Conservation (phyloP, 306 rosid genomes). For the Cajanus cajan region DNA sequence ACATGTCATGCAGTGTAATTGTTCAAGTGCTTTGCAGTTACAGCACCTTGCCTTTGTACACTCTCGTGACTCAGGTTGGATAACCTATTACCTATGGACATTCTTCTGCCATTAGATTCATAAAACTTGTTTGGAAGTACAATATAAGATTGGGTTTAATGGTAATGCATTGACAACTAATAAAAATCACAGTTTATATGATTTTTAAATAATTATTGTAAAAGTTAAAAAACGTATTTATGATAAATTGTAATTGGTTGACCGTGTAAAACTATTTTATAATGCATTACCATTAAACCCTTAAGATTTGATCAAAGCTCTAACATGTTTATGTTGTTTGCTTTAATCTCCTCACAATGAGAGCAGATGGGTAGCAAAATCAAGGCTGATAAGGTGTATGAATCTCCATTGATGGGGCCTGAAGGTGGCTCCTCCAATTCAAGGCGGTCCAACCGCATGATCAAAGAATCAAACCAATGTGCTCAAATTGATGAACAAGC, state of each 20-base stretch:
- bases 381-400: slow-evolving; percentile 41
- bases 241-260: no score
- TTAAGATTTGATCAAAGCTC: neutral
- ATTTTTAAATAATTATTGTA: no score
- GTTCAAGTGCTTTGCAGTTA: slow-evolving; percentile 97
- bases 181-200: no score
- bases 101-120: slow-evolving; percentile 9
- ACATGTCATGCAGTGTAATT: slow-evolving; percentile 49
- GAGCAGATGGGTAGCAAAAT: slow-evolving; percentile 67
- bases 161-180: no score
- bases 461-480: slow-evolving; percentile 32
- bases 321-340: neutral
- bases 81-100: neutral
- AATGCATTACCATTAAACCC: no score
- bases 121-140: neutral
- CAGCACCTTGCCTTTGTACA: slow-evolving; percentile 80
- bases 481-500: slow-evolving; percentile 43
- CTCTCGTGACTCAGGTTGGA: slow-evolving; percentile 76
- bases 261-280: no score
- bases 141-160: neutral
- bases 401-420: neutral
- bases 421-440: neutral
- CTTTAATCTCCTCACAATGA: slow-evolving; percentile 1
- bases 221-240: no score
- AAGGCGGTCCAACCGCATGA: slow-evolving; percentile 18